Base-by-base conservation (phyloP, 2,329 filamentous ascomycete genomes). In the Alternaria burnsii region DNA sequence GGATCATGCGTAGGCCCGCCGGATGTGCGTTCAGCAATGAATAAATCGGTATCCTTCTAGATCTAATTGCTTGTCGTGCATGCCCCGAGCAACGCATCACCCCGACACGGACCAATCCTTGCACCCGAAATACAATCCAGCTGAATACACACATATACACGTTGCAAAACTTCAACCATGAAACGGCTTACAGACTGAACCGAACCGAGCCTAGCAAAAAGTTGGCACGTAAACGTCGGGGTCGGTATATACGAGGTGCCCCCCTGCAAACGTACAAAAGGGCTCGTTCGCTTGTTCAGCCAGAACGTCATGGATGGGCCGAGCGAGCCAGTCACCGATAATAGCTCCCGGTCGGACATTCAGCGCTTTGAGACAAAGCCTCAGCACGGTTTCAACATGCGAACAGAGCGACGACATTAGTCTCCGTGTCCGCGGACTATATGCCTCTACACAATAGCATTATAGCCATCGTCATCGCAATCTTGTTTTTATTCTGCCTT, bases 251-350 rank as follows among this genome's bases (percentile, higher is more conserved):
- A 54, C 58, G 34, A 9, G n/a, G 4, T 14, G 1, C 8, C 18
- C 46, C 28, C 55, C 51, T 55, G 59, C 55, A 55, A 28, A 11
- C 5, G 30, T n/a, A 4, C n/a, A 47, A 48, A 34, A 36, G 43
- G 43, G 20, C 18, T 28, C 16, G 28, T 46, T 46, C 42, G 47
- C 47, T 44, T 34, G 28, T 18, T 30, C 34, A 50, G 61, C 52
- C 66, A 40, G 55, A 38, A 59, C 67, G 65, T 68, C 65, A 69
- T 68, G 56, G 24, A 53, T 63, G 58, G 58, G 52, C 40, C 58
- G 30, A 36, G 46, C 30, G 4, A 36, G 22, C 30, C 28, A 32
- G 20, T 12, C 1, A 24, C 44, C 28, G 44, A 48, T 22, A 3
- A 22, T 34, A 34, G 28, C 44, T 4, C 44, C 2, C 28, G 5